Percentiles rank a stretch among this genome's conserved stretches.
phyloP scores from a whole-genome alignment of 345 rosid species.

The Salix arbutifolia region DNA sequence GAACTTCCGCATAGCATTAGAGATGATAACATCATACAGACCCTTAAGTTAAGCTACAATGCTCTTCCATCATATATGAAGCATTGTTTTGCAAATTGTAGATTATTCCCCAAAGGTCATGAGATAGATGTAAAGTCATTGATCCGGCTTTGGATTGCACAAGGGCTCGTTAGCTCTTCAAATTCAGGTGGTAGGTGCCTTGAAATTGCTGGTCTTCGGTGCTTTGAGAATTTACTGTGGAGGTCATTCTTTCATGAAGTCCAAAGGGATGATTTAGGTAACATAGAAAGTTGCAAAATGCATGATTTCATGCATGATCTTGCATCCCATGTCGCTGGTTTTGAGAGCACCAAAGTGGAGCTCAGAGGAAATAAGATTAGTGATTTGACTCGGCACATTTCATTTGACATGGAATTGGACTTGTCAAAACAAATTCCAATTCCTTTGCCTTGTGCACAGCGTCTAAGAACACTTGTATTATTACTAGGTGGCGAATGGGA shows the following conservation, averaged over 20 bases:
- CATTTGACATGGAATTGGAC: no score
- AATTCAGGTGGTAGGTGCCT: background rate
- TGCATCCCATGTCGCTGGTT: background rate
- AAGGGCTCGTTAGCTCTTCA: conserved; percentile 13
- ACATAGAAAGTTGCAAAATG: background rate
- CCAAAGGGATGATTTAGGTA: background rate
- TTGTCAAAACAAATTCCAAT: no score
- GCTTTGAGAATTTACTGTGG: conserved; percentile 1
- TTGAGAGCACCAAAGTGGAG: no score
- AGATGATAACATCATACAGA: conserved; percentile 10
- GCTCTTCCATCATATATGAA: conserved; percentile 34
- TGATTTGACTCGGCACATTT: no score
- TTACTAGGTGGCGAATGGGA: accelerated
- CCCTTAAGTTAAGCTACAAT: conserved; percentile 30
- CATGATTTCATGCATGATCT: conserved; percentile 12
- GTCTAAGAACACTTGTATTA: no score
- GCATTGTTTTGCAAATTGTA: conserved; percentile 36
- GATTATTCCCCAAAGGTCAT: conserved; percentile 30
- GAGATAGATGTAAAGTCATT: conserved; percentile 9
- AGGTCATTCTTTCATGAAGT: conserved; percentile 11
- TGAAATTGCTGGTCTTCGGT: conserved; percentile 1
- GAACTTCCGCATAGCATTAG: background rate
- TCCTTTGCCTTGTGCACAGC: no score
- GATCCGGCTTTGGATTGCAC: conserved; percentile 24
- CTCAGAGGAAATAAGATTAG: no score